Percentiles rank a stretch among this genome's conserved stretches.
These are phyloP conservation scores for Beverwykella pulmonaria DNA, from an alignment of 495 filamentous ascomycete genomes.

Conservation along the genomic window DNA sequence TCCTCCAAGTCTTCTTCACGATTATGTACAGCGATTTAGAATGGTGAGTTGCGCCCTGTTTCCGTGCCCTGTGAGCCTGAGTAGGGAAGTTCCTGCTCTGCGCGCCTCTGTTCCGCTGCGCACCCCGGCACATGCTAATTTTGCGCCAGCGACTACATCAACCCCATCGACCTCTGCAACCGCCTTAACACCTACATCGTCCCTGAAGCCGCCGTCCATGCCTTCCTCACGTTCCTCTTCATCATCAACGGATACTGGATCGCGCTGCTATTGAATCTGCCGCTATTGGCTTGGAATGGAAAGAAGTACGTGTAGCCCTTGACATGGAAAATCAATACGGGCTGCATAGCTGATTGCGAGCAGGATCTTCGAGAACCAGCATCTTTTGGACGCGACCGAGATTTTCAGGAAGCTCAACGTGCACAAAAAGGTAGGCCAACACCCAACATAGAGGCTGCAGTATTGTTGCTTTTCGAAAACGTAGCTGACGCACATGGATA, in stretches of 20 bases:
- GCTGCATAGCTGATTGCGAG: slow-evolving; percentile 41
- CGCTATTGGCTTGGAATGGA: slow-evolving; percentile 87
- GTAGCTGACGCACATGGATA: slow-evolving; percentile 45
- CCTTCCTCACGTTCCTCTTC: slow-evolving; percentile 90
- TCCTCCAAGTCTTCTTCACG: slow-evolving; percentile 99
- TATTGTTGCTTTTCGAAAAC: not conserved
- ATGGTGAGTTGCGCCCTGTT: slow-evolving; percentile 67
- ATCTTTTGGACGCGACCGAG: slow-evolving; percentile 96
- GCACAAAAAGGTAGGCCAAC: slow-evolving; percentile 89
- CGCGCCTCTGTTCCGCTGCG: not conserved
- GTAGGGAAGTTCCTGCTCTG: not conserved
- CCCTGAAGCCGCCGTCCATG: slow-evolving; percentile 97
- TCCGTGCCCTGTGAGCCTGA: not conserved
- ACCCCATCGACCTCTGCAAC: slow-evolving; percentile 99
- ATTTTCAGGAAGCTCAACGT: slow-evolving; percentile 99
- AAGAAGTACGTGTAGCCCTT: slow-evolving; percentile 78
- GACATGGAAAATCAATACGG: not conserved
- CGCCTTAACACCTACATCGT: slow-evolving; percentile 99
- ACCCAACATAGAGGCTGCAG: too few species aligned
- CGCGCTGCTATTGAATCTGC: slow-evolving; percentile 87
- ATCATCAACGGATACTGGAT: slow-evolving; percentile 99
- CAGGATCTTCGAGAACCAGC: slow-evolving; percentile 95
- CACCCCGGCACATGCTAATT: slow-evolving; percentile 12
- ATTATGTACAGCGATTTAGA: slow-evolving; percentile 99
- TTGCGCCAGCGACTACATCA: slow-evolving; percentile 89